phyloP scores from a whole-genome alignment of 2,329 filamentous ascomycete genomes.

The Thielaviopsis cerberus region DNA sequence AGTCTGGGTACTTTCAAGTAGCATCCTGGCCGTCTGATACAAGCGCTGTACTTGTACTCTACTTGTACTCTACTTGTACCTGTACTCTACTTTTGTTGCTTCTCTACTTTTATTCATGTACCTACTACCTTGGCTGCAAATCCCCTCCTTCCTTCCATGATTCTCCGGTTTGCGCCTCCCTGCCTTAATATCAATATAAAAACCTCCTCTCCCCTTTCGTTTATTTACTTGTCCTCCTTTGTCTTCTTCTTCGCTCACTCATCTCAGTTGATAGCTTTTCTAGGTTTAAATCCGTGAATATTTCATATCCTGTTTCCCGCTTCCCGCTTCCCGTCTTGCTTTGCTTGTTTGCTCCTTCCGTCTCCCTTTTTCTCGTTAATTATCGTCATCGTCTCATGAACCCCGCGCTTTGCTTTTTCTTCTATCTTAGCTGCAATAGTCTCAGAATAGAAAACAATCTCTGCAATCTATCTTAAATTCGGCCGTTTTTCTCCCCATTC shows the following conservation, averaged over 20 bases:
- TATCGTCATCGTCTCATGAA: background rate
- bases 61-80: background rate
- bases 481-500: background rate
- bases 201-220: background rate
- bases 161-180: background rate
- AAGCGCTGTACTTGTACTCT: background rate
- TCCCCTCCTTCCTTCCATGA: background rate
- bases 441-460: background rate
- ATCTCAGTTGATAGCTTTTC: background rate
- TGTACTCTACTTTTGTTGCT: too few relatives aligned
- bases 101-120: too few relatives aligned
- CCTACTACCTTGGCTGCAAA: background rate
- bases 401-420: background rate
- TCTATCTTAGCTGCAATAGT: background rate
- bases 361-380: background rate
- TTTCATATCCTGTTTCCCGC: background rate
- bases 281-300: background rate
- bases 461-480: background rate
- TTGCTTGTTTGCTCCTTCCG: background rate
- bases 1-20: background rate
- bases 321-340: background rate
- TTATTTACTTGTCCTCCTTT: conserved; percentile 1
- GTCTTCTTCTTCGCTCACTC: conserved; percentile 1
- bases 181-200: background rate
- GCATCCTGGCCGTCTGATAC: background rate